Base-by-base conservation (phyloP, 78 protist genomes). In the Dictyostelium firmibasis region DNA sequence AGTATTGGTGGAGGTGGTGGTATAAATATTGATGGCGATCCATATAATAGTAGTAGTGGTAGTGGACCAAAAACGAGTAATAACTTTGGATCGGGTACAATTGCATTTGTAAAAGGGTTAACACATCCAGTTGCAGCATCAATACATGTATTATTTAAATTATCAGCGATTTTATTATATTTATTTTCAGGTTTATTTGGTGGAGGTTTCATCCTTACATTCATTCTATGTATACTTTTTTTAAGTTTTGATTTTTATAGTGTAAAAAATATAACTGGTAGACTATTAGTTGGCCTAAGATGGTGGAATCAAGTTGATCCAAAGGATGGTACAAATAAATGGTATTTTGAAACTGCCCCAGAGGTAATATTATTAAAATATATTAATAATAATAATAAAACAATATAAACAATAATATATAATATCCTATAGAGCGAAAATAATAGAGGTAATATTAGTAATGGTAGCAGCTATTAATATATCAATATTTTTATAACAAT, bases 291-390 rank as follows among this genome's bases (percentile, higher is more conserved):
- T 27, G 98, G 98, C 6, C 84, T 97, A 35, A 88, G 99, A 41
- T 98, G 98, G 98, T 98, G 99, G 99, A 97, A 96, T 86, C 86
- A 86, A 29, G 97, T 97, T 11, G 31, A 25, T 10, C 53, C 64
- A 5, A 97, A 85, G 2, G 97, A 98, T 75, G 99, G 99, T 7
- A 10, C 72, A 7, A 93, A 83, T 57, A 95, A 72, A 31, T 98
- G 99, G 99, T 74, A 69, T n/a, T 98, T 94, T 57, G 99, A 98
- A 92, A 64, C 74, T 53, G 93, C 93, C 11, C 67, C 78, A 43
- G 29, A 41, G 14, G 84, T 85, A 85, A 85, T 10, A 35, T 41
- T 29, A 84, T n/a, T n/a, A n/a, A n/a, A n/a, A n/a, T n/a, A n/a
- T n/a, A n/a, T n/a, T n/a, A n/a, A n/a, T n/a, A n/a, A n/a, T n/a